Evolutionary conservation across 2,329 filamentous ascomycete species (phyloP).

Genomic region (Lecanicillium sp.): DNA sequence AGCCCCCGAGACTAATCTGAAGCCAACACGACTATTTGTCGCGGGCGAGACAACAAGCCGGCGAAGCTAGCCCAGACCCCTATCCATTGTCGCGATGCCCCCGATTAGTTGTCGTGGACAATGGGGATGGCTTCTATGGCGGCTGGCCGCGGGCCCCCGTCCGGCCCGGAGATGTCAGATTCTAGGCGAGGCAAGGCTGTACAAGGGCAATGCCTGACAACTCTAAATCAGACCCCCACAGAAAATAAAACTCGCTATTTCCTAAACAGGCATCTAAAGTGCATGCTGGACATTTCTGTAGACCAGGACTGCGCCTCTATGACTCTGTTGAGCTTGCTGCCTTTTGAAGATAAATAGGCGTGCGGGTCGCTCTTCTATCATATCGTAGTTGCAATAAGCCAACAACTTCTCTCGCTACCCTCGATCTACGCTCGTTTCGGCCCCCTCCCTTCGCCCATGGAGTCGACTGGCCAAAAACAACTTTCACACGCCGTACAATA

Average conservation of each 20-base stretch:
- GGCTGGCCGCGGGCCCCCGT: too few species aligned
- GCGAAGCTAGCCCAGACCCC: too few species aligned
- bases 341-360: background rate
- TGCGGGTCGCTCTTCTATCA: background rate
- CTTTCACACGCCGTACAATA: background rate
- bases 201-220: conserved; percentile 2
- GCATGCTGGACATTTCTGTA: conserved; percentile 3
- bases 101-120: too few species aligned
- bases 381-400: background rate
- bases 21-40: too few species aligned
- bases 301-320: too few species aligned
- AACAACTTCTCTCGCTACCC: background rate
- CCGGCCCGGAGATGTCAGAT: background rate
- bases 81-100: too few species aligned
- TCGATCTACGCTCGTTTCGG: background rate
- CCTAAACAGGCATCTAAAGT: conserved; percentile 12
- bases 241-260: background rate
- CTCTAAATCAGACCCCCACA: background rate
- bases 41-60: too few species aligned
- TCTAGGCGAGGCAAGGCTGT: background rate
- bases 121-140: too few species aligned
- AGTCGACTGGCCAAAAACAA: background rate
- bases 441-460: background rate
- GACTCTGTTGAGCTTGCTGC: too few species aligned
- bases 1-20: too few species aligned